phyloP scores from a whole-genome alignment of 805 yeast genomes.

The Isabelozyma heimii region DNA sequence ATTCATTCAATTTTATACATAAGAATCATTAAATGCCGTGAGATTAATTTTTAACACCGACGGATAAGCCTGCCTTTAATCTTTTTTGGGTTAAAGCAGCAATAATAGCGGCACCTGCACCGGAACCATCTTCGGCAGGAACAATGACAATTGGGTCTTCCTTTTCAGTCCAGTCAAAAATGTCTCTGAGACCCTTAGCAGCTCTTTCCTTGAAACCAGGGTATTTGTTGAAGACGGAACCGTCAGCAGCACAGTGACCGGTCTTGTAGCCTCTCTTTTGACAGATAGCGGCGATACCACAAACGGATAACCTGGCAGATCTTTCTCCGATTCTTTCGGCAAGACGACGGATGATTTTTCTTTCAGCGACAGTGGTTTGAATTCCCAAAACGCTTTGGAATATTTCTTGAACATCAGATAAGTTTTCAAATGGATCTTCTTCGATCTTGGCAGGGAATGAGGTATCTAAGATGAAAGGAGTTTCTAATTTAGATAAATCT shows the following conservation, averaged over 20 bases:
- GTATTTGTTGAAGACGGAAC: constrained; percentile 91
- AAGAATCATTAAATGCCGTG: neutral
- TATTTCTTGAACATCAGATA: constrained; percentile 68
- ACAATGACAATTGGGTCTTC: constrained; percentile 82
- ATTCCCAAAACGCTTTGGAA: constrained; percentile 60
- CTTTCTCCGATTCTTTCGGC: constrained; percentile 89
- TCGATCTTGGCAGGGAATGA: constrained; percentile 85
- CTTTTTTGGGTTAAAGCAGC: constrained; percentile 92
- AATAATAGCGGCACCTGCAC: constrained; percentile 98
- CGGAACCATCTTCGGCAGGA: constrained; percentile 97
- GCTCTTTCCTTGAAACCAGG: constrained; percentile 91
- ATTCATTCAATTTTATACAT: neutral
- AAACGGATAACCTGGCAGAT: constrained; percentile 86
- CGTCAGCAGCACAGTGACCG: constrained; percentile 94
- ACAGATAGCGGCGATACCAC: constrained; percentile 95
- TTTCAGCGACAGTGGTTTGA: constrained; percentile 69
- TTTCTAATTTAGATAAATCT: constrained; percentile 59
- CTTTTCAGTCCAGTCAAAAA: constrained; percentile 71
- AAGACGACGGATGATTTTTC: constrained; percentile 75
- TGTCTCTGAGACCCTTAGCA: constrained; percentile 82
- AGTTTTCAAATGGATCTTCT: constrained; percentile 83
- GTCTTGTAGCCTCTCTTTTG: constrained; percentile 75
- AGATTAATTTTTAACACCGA: constrained; percentile 41
- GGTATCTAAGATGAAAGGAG: constrained; percentile 79
- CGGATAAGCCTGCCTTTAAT: constrained; percentile 64